Evolutionary conservation across 2,329 filamentous ascomycete genomes (phyloP), one percentile per base, ranked within the genome.

Genomic region (Macroventuria anomochaeta): DNA sequence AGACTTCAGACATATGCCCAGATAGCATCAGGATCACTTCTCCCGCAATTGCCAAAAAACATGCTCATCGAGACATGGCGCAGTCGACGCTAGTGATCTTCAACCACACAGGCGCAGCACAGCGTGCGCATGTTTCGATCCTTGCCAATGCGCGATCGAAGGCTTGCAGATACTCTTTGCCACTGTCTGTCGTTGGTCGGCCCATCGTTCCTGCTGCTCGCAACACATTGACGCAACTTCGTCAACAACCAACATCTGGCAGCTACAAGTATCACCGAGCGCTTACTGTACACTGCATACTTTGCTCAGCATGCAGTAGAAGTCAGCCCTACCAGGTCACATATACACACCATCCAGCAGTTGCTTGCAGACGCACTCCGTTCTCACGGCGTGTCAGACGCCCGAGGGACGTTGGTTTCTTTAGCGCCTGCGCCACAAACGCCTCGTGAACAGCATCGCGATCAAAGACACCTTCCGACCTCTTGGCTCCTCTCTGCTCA

Each of bases 251-350:
- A 48, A 39, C 17, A 29, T 44, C 26, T 15, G 26, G 33, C 18
- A 15, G n/a, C 33, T 40, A 17, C 23, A 47, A 18, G 12, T 40
- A 15, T 12, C 34, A 44, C 29, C 21, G 23, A 53, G 7, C 23
- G 44, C 44, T 54, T 54, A 49, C 39, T 25, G 23, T 46, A 43
- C 33, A 8, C 21, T 21, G 34, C 23, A 26, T 20, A 33, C 38
- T 43, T 47, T 41, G n/a, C 25, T 34, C 3, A 42, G 38, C 26
- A 29, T 48, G 39, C 39, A 29, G 20, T 36, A 7, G 21, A 21
- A 11, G 34, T 44, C 51, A 54, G 51, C 51, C 51, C 44, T 49
- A 49, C 34, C 33, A 34, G 29, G 7, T 28, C 21, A 15, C 11
- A 21, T 33, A 21, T n/a, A 23, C 23, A 3, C 7, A 23, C 8